Conservation (phyloP, 257 asterid genomes). For the Thymus mandschuricus region DNA sequence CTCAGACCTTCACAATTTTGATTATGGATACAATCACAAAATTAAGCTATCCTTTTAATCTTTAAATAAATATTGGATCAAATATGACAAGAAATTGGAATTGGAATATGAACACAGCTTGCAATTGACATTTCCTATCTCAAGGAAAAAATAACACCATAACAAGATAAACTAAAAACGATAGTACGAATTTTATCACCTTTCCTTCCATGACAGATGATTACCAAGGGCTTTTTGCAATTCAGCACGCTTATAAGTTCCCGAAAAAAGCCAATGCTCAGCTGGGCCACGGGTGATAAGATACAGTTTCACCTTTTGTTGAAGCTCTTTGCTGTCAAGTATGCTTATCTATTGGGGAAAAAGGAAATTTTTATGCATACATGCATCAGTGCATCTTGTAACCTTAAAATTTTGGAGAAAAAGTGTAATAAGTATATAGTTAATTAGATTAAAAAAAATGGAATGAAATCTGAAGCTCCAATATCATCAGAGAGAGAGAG, state of each 20-base stretch:
- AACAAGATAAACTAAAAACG: background rate
- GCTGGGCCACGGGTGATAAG: slow-evolving; percentile 84
- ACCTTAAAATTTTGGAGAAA: slow-evolving; percentile 1
- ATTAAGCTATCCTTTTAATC: background rate
- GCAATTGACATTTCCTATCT: background rate
- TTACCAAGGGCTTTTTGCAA: slow-evolving; percentile 90
- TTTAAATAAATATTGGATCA: background rate
- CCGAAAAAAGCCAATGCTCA: slow-evolving; percentile 91
- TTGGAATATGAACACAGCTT: background rate
- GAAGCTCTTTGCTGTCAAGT: slow-evolving; percentile 95
- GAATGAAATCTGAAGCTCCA: background rate
- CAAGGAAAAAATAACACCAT: background rate
- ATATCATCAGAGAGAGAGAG: slow-evolving; percentile 26
- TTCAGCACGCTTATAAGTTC: slow-evolving; percentile 84
- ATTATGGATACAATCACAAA: background rate
- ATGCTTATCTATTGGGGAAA: slow-evolving; percentile 61
- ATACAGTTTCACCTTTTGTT: slow-evolving; percentile 77
- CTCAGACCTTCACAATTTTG: background rate
- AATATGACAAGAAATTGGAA: background rate
- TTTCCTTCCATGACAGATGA: slow-evolving; percentile 96
- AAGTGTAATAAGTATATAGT: background rate
- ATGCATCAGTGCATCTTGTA: slow-evolving; percentile 4
- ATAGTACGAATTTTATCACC: slow-evolving; percentile 50
- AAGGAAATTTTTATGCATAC: slow-evolving; percentile 20
- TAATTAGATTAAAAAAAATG: background rate